phyloP scores from a whole-genome alignment of 495 filamentous ascomycete genomes.

The Aspergillus heteromorphus region DNA sequence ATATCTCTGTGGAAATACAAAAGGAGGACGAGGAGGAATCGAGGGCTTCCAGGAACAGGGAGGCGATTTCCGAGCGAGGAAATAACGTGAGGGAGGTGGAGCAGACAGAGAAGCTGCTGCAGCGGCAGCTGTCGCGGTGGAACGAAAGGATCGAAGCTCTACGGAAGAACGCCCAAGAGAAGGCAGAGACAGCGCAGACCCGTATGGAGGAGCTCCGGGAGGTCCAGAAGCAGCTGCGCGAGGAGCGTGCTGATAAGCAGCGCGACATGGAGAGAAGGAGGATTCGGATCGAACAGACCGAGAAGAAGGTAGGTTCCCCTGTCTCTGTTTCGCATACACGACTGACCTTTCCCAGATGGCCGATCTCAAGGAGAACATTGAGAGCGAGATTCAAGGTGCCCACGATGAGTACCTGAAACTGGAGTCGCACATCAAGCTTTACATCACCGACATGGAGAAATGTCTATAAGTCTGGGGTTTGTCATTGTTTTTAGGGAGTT shows the following conservation, averaged over 20 bases:
- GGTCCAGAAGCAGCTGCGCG: constrained; percentile 72
- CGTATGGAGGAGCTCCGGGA: constrained; percentile 85
- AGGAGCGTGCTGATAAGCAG: constrained; percentile 78
- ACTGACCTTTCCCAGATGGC: constrained; percentile 63
- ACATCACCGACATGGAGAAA: constrained; percentile 99
- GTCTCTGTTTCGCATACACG: neutral
- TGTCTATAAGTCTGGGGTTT: constrained; percentile 50
- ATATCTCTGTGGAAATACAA: constrained; percentile 72
- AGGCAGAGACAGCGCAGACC: constrained; percentile 70
- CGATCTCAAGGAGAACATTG: constrained; percentile 94
- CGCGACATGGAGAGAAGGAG: constrained; percentile 86
- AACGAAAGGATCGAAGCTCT: constrained; percentile 78
- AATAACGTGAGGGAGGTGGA: constrained; percentile 90
- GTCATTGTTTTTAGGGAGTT: constrained; percentile 32
- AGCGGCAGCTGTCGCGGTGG: constrained; percentile 77
- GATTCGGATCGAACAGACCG: constrained; percentile 91
- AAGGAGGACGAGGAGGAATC: constrained; percentile 87
- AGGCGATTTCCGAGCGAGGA: constrained; percentile 78
- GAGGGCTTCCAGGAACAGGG: constrained; percentile 71
- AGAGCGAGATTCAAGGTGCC: constrained; percentile 80
- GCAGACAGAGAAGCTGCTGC: constrained; percentile 73
- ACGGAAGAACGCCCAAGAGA: constrained; percentile 69
- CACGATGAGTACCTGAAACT: constrained; percentile 93
- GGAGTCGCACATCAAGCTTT: constrained; percentile 93
- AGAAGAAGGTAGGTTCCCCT: constrained; percentile 74